Evolutionary conservation across 441 rosid species (phyloP), one percentile per base, ranked within the genome.

Genomic region (Lepidium campestre): DNA sequence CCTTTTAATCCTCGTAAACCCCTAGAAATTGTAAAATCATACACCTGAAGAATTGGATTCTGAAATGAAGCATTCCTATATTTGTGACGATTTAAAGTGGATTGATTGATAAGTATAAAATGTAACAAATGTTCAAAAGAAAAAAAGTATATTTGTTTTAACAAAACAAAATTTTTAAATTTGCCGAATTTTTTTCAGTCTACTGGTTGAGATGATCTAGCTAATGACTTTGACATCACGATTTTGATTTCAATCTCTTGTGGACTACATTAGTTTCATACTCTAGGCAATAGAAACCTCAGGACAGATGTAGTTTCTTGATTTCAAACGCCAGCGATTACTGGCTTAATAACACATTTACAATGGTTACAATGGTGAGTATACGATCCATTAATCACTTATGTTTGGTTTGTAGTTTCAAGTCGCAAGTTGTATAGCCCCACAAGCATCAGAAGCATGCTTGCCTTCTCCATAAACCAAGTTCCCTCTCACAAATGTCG

Each of bases 401-500:
- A 15, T 39, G 45, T 29, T 2, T 27, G 31, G 8, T 29, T 3
- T 29, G 32, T 29, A 46, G 58, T 37, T 55, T 79, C 54, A 81
- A 71, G 53, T 59, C 6, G 93, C 96, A 2, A 91, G 81, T 73
- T 91, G 76, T 39, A 66, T 74, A 68, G 77, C 60, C 9, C 96
- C 99, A 29, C 97, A 91, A 27, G 97, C 90, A 49, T 85, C 83
- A 35, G 83, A 62, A 73, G 94, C 92, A 75, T 91, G 97, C 55
- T 77, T 82, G 65, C 94, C 92, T 36, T 88, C 88, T 53, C 80
- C 62, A 73, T 72, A 94, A 19, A 91, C 94, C 17, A 94, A 87
- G 78, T 94, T 91, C 59, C 99, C 99, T 79, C 94, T 77, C 0
- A 91, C 90, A 77, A 81, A 85, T 22, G 99, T 94, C 0, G 97